phyloP scores from a whole-genome alignment of 2,329 filamentous ascomycete genomes.

The Penicillium polonicum region DNA sequence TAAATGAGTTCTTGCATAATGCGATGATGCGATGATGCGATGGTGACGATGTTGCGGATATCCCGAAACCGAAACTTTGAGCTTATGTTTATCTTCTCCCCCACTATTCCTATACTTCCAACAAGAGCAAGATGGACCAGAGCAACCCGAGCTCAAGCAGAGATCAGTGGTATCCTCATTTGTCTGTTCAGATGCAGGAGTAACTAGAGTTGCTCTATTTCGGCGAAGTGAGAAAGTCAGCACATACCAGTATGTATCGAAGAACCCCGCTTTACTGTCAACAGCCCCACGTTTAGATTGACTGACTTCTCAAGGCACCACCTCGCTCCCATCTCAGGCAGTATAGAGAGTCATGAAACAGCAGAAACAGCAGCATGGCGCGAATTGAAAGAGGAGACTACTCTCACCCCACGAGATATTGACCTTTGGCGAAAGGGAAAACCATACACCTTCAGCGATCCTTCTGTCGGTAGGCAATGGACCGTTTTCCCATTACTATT shows the following conservation, averaged over 20 bases:
- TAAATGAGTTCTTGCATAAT: neutral
- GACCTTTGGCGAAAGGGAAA: constrained; percentile 58
- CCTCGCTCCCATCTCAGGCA: constrained; percentile 63
- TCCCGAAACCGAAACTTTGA: neutral
- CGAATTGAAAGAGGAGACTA: constrained; percentile 63
- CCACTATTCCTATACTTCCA: neutral
- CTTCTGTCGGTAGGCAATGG: constrained; percentile 57
- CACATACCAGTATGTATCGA: constrained; percentile 54
- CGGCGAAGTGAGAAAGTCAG: constrained; percentile 58
- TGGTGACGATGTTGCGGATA: neutral
- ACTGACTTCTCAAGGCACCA: constrained; percentile 44
- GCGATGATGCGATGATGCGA: constrained; percentile 1
- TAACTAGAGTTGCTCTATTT: constrained; percentile 60
- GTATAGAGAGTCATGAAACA: constrained; percentile 56
- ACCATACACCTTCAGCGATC: constrained; percentile 58
- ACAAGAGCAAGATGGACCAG: neutral
- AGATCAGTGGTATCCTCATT: constrained; percentile 47
- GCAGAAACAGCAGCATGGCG: constrained; percentile 61
- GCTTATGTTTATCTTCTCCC: neutral
- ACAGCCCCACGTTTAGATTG: neutral
- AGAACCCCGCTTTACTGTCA: neutral
- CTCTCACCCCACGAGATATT: constrained; percentile 49
- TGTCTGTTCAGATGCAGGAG: constrained; percentile 36
- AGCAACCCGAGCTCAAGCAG: constrained; percentile 18
- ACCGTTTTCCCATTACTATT: constrained; percentile 63